Conservation (phyloP, 1,284 basidiomycete genomes). For the Dichomitus squalens region DNA sequence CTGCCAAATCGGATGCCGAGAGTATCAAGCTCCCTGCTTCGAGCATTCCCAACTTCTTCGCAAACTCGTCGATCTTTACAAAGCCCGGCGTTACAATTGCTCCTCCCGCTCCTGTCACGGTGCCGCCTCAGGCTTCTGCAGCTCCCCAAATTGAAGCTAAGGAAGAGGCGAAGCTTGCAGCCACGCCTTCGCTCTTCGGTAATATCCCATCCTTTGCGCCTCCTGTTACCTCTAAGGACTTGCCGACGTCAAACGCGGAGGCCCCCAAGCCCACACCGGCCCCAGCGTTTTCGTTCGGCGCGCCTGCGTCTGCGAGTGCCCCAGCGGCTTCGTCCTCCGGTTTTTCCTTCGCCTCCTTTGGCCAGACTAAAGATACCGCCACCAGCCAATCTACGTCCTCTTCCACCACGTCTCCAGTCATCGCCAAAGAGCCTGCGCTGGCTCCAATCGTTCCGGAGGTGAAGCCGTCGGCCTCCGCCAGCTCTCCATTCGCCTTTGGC, state of each 20-base stretch:
- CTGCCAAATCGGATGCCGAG: slow-evolving; percentile 15
- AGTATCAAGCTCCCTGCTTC: slow-evolving; percentile 2
- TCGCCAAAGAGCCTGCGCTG: slow-evolving; percentile 8
- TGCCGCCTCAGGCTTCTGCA: too few species aligned
- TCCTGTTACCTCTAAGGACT: slow-evolving; percentile 1
- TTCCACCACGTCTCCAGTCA: slow-evolving; percentile 7
- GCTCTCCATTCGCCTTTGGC: slow-evolving; percentile 21
- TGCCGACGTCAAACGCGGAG: neutral
- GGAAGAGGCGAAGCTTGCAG: neutral
- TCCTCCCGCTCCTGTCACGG: slow-evolving; percentile 14
- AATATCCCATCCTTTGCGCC: slow-evolving; percentile 1
- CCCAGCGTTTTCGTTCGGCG: slow-evolving; percentile 4
- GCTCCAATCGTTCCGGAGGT: slow-evolving; percentile 6
- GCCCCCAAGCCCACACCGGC: slow-evolving; percentile 2
- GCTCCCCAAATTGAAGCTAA: neutral
- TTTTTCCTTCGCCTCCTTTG: slow-evolving; percentile 7
- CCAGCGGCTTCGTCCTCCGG: neutral
- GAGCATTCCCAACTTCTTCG: slow-evolving; percentile 54
- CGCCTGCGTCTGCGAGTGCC: neutral
- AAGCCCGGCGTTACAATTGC: slow-evolving; percentile 30
- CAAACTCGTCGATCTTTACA: slow-evolving; percentile 37
- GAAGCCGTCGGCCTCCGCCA: neutral
- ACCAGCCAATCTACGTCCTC: slow-evolving; percentile 1
- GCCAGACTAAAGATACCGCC: neutral
- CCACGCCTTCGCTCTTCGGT: slow-evolving; percentile 23